A percentile compares a stretch with the other conserved stretches of the same genome.
Evolutionary conservation across 306 rosid species (phyloP).

Genomic region (Carpinus viminea): DNA sequence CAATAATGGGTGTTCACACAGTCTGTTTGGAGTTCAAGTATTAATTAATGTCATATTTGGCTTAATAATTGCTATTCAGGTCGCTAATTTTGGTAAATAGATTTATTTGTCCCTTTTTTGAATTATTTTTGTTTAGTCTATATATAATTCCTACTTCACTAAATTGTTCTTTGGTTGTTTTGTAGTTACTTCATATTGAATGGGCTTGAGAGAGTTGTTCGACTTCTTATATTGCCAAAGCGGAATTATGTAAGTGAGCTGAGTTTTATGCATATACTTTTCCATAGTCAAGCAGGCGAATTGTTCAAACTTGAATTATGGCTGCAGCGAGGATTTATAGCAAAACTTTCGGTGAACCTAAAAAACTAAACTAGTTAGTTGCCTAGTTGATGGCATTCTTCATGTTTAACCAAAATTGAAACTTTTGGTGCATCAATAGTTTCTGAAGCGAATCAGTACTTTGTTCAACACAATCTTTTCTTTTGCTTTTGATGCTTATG

Average conservation of each 20-base stretch:
- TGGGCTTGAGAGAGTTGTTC: conserved; percentile 92
- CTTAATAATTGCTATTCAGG: neutral
- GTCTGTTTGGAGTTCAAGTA: neutral
- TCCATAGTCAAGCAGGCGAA: conserved; percentile 7
- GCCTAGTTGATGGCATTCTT: conserved; percentile 9
- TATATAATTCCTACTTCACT: conserved; percentile 15
- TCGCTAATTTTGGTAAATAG: neutral
- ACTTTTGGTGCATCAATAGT: conserved; percentile 9
- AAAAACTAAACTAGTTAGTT: neutral
- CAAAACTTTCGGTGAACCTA: conserved; percentile 4
- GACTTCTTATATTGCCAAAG: conserved; percentile 79
- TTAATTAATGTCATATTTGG: neutral
- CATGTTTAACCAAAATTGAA: neutral
- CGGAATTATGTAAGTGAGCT: conserved; percentile 75
- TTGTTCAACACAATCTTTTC: conserved; percentile 4
- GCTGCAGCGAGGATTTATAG: neutral
- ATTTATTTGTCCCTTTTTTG: neutral
- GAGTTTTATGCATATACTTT: neutral
- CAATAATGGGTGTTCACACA: neutral
- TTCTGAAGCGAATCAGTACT: conserved; percentile 23
- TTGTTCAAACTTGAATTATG: conserved; percentile 24
- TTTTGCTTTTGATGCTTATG: neutral
- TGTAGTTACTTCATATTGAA: conserved; percentile 85
- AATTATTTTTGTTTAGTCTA: neutral
- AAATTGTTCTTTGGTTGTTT: conserved; percentile 13